Percentiles rank a stretch among this genome's conserved stretches.
Conservation (phyloP, 108 stramenopile genomes). For the Cyclotella atomus region DNA sequence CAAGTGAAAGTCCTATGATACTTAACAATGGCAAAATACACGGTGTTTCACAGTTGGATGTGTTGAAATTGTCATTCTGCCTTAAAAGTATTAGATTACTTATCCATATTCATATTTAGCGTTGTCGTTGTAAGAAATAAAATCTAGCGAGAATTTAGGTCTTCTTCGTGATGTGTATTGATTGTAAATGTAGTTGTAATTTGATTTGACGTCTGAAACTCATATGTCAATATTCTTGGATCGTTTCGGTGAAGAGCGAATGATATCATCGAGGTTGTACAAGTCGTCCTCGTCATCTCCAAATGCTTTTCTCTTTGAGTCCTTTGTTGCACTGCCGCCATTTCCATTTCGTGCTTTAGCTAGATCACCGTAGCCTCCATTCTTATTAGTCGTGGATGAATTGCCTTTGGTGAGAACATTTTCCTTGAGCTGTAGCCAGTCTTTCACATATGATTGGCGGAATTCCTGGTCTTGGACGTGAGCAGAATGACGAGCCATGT, state of each 20-base stretch:
- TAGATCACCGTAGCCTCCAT: slow-evolving; percentile 23
- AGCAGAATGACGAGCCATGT: slow-evolving; percentile 42
- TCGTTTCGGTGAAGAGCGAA: slow-evolving; percentile 44
- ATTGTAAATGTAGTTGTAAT: slow-evolving; percentile 5
- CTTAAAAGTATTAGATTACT: no score
- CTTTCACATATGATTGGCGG: slow-evolving; percentile 67
- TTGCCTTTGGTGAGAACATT: slow-evolving; percentile 38
- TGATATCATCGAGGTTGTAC: slow-evolving; percentile 69
- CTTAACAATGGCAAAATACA: no score
- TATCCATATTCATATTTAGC: not conserved
- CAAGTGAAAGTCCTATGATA: no score
- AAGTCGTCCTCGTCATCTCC: slow-evolving; percentile 67
- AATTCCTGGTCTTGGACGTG: slow-evolving; percentile 53
- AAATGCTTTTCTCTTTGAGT: slow-evolving; percentile 69
- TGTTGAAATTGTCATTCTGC: not conserved
- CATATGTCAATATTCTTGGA: slow-evolving; percentile 26
- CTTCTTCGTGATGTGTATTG: not conserved
- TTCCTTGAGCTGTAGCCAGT: slow-evolving; percentile 79
- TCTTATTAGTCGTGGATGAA: slow-evolving; percentile 32
- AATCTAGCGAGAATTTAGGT: not conserved
- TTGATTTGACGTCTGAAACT: slow-evolving; percentile 8
- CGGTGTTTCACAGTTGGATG: no score
- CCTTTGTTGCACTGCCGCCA: slow-evolving; percentile 35
- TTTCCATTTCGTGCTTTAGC: not conserved
- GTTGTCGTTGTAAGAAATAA: not conserved